Conservation (phyloP, 129 eudicot genomes). For the Artemisia tridentata region DNA sequence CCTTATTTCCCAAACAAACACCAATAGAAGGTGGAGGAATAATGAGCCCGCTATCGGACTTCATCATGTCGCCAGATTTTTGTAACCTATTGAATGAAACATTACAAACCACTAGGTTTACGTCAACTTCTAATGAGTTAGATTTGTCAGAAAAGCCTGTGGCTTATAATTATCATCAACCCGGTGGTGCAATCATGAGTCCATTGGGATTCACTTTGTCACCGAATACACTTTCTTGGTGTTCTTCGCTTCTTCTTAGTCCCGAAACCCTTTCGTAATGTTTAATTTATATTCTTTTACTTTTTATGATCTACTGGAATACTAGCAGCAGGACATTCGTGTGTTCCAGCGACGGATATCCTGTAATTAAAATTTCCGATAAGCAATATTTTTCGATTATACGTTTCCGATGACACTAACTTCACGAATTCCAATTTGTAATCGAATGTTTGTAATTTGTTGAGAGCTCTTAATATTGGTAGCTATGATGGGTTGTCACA, state of each 20-base stretch:
- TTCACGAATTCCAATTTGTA: too few relatives aligned
- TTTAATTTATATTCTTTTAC: too few relatives aligned
- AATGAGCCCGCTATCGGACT: slow-evolving; percentile 20
- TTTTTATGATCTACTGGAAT: too few relatives aligned
- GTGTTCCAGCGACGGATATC: too few relatives aligned
- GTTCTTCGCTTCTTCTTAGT: slow-evolving; percentile 43
- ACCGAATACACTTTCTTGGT: slow-evolving; percentile 39
- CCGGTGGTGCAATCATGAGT: slow-evolving; percentile 21
- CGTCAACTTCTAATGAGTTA: background rate
- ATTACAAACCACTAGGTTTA: background rate
- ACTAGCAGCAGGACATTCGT: too few relatives aligned
- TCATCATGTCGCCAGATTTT: slow-evolving; percentile 18
- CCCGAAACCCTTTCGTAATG: background rate
- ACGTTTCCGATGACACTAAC: too few relatives aligned
- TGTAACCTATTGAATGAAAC: slow-evolving; percentile 29
- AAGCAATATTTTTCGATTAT: too few relatives aligned
- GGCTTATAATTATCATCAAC: slow-evolving; percentile 3
- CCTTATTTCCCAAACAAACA: background rate
- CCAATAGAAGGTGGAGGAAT: slow-evolving; percentile 3
- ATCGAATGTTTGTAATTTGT: too few relatives aligned
- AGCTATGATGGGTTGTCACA: too few relatives aligned
- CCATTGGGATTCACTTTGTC: slow-evolving; percentile 45
- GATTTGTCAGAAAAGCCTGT: background rate
- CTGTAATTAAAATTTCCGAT: too few relatives aligned
- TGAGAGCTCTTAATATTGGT: too few relatives aligned